Evolutionary conservation across 805 yeast species (phyloP), one percentile per base, ranked within the genome.

Genomic region (Wickerhamiella sorbophila): DNA sequence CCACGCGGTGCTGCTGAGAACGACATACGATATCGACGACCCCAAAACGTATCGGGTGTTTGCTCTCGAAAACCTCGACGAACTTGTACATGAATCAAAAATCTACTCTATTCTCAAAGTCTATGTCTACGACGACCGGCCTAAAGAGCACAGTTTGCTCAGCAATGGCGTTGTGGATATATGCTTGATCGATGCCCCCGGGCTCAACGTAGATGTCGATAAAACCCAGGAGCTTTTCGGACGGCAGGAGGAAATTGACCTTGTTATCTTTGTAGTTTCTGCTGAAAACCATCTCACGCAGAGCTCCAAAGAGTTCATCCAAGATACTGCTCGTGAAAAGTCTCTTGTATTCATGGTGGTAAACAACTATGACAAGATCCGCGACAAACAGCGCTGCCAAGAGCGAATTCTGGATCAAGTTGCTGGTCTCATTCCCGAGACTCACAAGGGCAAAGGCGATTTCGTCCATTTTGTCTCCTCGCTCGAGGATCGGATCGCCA

Each of bases 211-310:
- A 70, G 96, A 88, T 54, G 82, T 91, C 4, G 80, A 79, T 52
- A 95, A 85, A 58, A 91, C 99, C 0, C 83, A 95, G 1, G 94
- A 88, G 55, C 86, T 91, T 0, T 87, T 88, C 58, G 80, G 95
- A 1, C 74, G 96, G 46, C 97, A 91, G 63, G 97, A 91, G 55
- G 98, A 91, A 55, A 91, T 91, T 47, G 99, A 91, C 58, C 68
- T 91, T 49, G 95, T 91, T 3, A 88, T 91, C 1, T 93, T 91
- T 65, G 97, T 93, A 2, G 95, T 91, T 2, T 83, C 80, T 58
- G 94, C 98, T 0, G 97, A 87, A 55, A 93, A 91, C 54, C 96
- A 91, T 56, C 81, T 91, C 57, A 91, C 99, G 0, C 65, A 86
- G 44, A 82, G 94, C 0, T 97, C 96, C 0, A 79, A 84, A 50